Evolutionary conservation across 306 rosid genomes (phyloP).

Genomic region (Bauhinia variegata): DNA sequence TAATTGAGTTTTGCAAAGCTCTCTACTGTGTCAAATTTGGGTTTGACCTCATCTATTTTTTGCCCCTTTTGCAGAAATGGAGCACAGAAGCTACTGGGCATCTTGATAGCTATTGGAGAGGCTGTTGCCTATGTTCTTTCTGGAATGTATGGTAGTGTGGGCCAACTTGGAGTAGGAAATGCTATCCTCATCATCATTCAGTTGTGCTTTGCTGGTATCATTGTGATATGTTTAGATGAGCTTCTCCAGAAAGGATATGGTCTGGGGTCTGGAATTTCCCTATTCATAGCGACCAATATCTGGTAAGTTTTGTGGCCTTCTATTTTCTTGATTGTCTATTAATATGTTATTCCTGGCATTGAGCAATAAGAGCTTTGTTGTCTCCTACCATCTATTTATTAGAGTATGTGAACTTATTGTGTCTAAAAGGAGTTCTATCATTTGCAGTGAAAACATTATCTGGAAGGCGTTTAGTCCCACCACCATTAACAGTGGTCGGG

Average conservation of each 20-base stretch:
- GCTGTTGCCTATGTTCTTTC: slow-evolving; percentile 81
- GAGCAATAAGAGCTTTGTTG: not conserved
- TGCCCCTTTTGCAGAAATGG: slow-evolving; percentile 51
- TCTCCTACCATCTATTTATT: not conserved
- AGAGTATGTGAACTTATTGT: not conserved
- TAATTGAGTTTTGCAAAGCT: not conserved
- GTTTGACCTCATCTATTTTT: not conserved
- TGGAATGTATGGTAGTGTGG: slow-evolving; percentile 82
- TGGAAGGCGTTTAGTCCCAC: slow-evolving; percentile 70
- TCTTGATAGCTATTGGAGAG: slow-evolving; percentile 78
- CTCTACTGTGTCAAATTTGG: not conserved
- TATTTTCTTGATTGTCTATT: not conserved
- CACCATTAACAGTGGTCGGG: slow-evolving; percentile 60
- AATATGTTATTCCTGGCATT: not conserved
- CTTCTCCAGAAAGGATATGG: slow-evolving; percentile 87
- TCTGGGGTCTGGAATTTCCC: slow-evolving; percentile 80
- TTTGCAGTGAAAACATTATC: slow-evolving; percentile 57
- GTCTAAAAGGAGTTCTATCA: not conserved
- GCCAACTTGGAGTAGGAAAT: slow-evolving; percentile 84
- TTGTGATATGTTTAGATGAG: slow-evolving; percentile 78
- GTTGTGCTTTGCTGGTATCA: slow-evolving; percentile 78
- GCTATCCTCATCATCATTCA: slow-evolving; percentile 74
- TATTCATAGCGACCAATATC: slow-evolving; percentile 75
- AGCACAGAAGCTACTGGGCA: slow-evolving; percentile 76
- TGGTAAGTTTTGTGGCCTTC: slow-evolving; percentile 50